A percentile compares a stretch with the other conserved stretches of the same genome.
phyloP scores from a whole-genome alignment of 192 early-diverging fungal genomes.

The Chytriomyces sp. region DNA sequence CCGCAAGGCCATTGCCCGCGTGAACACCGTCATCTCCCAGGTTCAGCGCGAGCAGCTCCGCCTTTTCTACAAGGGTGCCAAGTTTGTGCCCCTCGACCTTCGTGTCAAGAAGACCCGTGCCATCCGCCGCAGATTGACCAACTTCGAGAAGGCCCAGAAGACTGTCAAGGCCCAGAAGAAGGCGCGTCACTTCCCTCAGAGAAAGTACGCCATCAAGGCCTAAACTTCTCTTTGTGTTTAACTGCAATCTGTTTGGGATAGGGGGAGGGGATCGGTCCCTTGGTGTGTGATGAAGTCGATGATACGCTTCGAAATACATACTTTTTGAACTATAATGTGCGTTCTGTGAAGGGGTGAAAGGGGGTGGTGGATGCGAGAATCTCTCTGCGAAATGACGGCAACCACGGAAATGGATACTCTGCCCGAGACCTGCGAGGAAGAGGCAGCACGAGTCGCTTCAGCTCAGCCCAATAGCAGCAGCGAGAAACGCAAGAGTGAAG shows the following conservation, averaged over 20 bases:
- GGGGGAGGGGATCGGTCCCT: no score
- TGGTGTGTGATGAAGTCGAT: no score
- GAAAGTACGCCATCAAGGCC: conserved; percentile 71
- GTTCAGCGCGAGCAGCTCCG: conserved; percentile 87
- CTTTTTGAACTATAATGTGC: no score
- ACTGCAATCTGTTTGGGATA: no score
- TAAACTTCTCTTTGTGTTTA: no score
- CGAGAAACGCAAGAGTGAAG: background rate
- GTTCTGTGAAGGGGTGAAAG: no score
- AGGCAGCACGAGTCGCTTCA: no score
- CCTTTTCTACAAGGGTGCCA: conserved; percentile 91
- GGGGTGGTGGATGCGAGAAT: no score
- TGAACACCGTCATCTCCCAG: conserved; percentile 95
- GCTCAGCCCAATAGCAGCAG: background rate
- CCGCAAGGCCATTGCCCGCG: conserved; percentile 92
- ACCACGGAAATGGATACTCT: no score
- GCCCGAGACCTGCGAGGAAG: no score
- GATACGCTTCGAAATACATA: no score
- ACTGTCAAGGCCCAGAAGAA: conserved; percentile 91
- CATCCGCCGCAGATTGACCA: conserved; percentile 92
- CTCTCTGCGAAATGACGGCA: no score
- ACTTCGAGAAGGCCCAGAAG: conserved; percentile 75
- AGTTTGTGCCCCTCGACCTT: conserved; percentile 94
- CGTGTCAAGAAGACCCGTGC: conserved; percentile 99
- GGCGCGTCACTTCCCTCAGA: conserved; percentile 83